These are phyloP conservation scores for Nadsonia starkeyi-henricii DNA, from an alignment of 1,139 yeast genomes.

Conservation along the genomic window DNA sequence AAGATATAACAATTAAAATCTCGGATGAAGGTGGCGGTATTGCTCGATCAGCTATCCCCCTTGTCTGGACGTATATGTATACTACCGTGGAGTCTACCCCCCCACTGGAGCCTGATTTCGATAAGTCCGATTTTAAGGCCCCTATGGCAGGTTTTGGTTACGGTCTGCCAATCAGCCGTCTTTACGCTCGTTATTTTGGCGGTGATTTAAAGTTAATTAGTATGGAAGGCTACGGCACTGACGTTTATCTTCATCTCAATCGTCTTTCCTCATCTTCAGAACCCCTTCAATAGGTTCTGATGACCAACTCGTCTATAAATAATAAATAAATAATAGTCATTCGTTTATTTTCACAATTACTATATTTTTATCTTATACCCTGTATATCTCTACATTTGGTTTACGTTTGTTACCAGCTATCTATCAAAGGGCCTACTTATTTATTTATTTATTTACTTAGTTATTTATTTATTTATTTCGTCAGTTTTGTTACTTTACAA, in stretches of 20 bases:
- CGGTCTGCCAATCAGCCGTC: constrained; percentile 74
- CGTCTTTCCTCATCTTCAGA: constrained; percentile 35
- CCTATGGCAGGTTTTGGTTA: constrained; percentile 95
- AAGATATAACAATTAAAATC: constrained; percentile 84
- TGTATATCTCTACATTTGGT: too few relatives aligned
- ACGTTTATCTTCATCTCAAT: constrained; percentile 75
- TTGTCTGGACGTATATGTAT: constrained; percentile 84
- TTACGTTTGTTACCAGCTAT: too few relatives aligned
- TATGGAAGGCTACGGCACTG: constrained; percentile 94
- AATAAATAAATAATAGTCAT: too few relatives aligned
- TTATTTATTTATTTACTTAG: too few relatives aligned
- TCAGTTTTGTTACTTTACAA: too few relatives aligned
- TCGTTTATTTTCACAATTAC: too few relatives aligned
- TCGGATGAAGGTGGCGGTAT: constrained; percentile 95
- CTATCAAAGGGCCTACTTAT: too few relatives aligned
- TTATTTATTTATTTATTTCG: too few relatives aligned
- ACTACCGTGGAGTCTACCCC: constrained; percentile 76
- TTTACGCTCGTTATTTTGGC: constrained; percentile 82
- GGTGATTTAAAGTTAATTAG: constrained; percentile 79
- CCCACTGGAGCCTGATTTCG: constrained; percentile 42
- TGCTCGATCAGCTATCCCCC: constrained; percentile 68
- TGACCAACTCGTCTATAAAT: too few relatives aligned
- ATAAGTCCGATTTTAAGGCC: constrained; percentile 49
- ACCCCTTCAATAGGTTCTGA: constrained; percentile 28
- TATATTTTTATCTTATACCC: too few relatives aligned